Evolutionary conservation across 352 stramenopile genomes (phyloP), one percentile per base, ranked within the genome.

Genomic region (Phytophthora megakarya): DNA sequence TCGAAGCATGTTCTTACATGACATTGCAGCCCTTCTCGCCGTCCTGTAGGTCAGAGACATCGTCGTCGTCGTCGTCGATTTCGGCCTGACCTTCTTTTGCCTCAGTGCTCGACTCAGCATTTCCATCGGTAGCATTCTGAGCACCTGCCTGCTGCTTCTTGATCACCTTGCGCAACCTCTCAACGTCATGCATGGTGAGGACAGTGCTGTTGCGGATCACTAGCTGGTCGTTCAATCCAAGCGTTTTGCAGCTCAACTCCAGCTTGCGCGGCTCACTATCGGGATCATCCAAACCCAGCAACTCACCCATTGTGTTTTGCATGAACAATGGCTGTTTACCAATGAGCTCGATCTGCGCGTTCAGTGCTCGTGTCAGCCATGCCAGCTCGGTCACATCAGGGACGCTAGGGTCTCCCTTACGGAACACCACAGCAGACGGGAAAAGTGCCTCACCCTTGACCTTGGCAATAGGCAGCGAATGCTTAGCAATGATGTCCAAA

Each of bases 131-230:
- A 30, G 48, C 44, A 30, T 63, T 49, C 18, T 49, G 43, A 56
- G 19, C 44, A 44, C 8, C 21, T 32, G 11, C 21, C 19, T 81
- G 64, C n/a, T 67, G 63, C 55, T 80, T 80, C 42, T 70, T 64
- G 9, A 89, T 54, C 16, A 79, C 73, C 13, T 72, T 66, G 10
- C 83, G 83, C 44, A 94, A 67, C 43, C 78, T 72, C 47, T 89
- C 75, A 1, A 94, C 84, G 57, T 94, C 86, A 2, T 78, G 53
- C 78, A 84, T 90, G 9, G 83, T 92, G 23, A 94, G 69, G 61
- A 94, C 86, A 1, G 81, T 89, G 67, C 80, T 90, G 71, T 94
- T 94, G 52, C 82, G 81, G 9, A 94, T 67, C 11, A 89, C 81
- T 12, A 94, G 68, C 11, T 89, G 69, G 55, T 92, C 82, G 21